Conservation (phyloP, 2,329 filamentous ascomycete genomes). For the Fusarium begoniae region DNA sequence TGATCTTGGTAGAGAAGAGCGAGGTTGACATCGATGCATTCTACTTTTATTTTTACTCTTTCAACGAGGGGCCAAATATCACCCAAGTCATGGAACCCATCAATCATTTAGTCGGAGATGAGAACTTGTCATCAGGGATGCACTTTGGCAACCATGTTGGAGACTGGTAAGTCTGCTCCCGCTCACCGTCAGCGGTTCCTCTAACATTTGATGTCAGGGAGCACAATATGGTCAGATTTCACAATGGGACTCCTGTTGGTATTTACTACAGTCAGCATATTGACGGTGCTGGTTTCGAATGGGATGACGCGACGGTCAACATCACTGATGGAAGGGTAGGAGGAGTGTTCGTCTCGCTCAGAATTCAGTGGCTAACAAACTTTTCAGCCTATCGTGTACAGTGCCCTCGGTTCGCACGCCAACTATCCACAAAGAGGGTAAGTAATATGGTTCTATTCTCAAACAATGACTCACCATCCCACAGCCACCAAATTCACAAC, state of each 20-base stretch:
- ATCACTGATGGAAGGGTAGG: slow-evolving; percentile 43
- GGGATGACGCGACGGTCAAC: slow-evolving; percentile 42
- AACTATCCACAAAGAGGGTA: slow-evolving; percentile 47
- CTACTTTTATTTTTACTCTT: slow-evolving; percentile 50
- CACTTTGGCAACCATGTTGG: slow-evolving; percentile 46
- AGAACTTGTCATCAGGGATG: slow-evolving; percentile 28
- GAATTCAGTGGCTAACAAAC: background rate
- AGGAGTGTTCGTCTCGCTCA: background rate
- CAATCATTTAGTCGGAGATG: slow-evolving; percentile 27
- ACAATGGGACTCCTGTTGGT: slow-evolving; percentile 39
- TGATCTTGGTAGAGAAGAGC: slow-evolving; percentile 44
- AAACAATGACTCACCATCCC: background rate
- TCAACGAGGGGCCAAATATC: slow-evolving; percentile 45
- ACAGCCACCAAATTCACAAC: slow-evolving; percentile 47
- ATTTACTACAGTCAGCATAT: slow-evolving; percentile 45
- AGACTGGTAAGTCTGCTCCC: slow-evolving; percentile 36
- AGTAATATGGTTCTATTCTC: background rate
- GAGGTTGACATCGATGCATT: slow-evolving; percentile 44
- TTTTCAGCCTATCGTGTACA: slow-evolving; percentile 47
- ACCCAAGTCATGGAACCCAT: slow-evolving; percentile 46
- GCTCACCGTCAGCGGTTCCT: too few species aligned
- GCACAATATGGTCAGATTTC: slow-evolving; percentile 43
- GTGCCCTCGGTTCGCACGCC: slow-evolving; percentile 48
- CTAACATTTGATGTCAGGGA: slow-evolving; percentile 25
- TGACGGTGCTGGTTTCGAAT: slow-evolving; percentile 38